These are phyloP conservation scores for Candida sp. DNA, from an alignment of 1,139 yeast species.

Conservation along the genomic window DNA sequence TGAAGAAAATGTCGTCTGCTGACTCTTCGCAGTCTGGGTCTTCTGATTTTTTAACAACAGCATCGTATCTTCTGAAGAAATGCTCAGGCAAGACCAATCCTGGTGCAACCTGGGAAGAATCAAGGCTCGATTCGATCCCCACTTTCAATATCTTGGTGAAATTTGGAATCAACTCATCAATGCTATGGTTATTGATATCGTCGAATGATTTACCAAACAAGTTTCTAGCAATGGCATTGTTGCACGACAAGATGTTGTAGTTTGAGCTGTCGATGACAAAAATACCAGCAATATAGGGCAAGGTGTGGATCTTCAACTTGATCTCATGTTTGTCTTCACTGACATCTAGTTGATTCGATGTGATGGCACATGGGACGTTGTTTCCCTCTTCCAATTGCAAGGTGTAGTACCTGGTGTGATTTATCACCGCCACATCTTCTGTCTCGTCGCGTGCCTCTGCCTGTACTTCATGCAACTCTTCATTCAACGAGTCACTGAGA, in stretches of 20 bases:
- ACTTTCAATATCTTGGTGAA: slow-evolving; percentile 57
- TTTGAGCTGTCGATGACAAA: slow-evolving; percentile 62
- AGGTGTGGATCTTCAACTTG: slow-evolving; percentile 67
- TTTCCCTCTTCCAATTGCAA: slow-evolving; percentile 43
- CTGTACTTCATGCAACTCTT: slow-evolving; percentile 22
- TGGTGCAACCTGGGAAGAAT: slow-evolving; percentile 46
- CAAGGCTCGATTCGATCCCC: slow-evolving; percentile 47
- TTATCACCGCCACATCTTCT: slow-evolving; percentile 52
- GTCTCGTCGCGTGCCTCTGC: slow-evolving; percentile 22
- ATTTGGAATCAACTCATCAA: slow-evolving; percentile 67
- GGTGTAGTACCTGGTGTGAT: slow-evolving; percentile 66
- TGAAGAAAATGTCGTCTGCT: slow-evolving; percentile 54
- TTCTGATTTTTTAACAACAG: slow-evolving; percentile 23
- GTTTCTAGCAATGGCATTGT: slow-evolving; percentile 77
- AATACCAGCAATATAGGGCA: slow-evolving; percentile 90
- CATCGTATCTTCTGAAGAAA: slow-evolving; percentile 69
- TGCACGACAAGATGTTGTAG: slow-evolving; percentile 64
- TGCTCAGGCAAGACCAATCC: slow-evolving; percentile 84
- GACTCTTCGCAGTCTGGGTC: slow-evolving; percentile 8
- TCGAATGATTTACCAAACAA: slow-evolving; percentile 67
- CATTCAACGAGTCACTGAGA: slow-evolving; percentile 36
- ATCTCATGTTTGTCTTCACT: slow-evolving; percentile 43
- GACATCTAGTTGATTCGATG: slow-evolving; percentile 58
- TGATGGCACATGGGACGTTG: slow-evolving; percentile 73
- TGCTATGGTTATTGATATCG: slow-evolving; percentile 52